Evolutionary conservation across 1,139 yeast species (phyloP).

Genomic region (Blastobotrys illinoisensis): DNA sequence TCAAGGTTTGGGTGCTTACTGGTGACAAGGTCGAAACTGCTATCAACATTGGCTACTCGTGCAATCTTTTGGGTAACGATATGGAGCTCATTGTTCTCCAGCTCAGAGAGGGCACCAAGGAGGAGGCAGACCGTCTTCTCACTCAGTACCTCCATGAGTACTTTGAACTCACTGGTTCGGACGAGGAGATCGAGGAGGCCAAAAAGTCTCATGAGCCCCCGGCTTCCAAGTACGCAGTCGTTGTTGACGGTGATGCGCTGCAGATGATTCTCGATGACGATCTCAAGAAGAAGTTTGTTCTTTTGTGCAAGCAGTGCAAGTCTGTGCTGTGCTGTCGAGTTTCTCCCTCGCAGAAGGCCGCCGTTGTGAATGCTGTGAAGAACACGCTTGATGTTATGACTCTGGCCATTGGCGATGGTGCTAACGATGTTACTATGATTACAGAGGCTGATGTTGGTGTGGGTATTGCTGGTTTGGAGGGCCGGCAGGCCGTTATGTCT

Average conservation of each 20-base stretch:
- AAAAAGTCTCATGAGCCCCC: constrained; percentile 74
- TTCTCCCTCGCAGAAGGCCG: constrained; percentile 95
- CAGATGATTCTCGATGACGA: constrained; percentile 61
- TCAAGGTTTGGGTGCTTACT: constrained; percentile 93
- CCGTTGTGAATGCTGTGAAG: constrained; percentile 87
- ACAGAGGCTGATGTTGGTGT: constrained; percentile 98
- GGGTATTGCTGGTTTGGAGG: constrained; percentile 98
- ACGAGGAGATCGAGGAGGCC: constrained; percentile 55
- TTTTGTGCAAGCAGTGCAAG: constrained; percentile 87
- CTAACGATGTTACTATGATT: constrained; percentile 98
- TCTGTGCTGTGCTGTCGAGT: constrained; percentile 95
- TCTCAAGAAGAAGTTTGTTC: constrained; percentile 63
- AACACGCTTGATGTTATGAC: constrained; percentile 79
- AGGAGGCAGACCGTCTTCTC: constrained; percentile 52
- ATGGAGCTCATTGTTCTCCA: constrained; percentile 79
- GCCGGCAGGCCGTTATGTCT: constrained; percentile 96
- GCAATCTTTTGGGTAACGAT: constrained; percentile 77
- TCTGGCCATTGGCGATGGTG: constrained; percentile 95
- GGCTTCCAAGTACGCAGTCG: constrained; percentile 67
- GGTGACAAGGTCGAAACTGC: constrained; percentile 99
- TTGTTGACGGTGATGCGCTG: constrained; percentile 90
- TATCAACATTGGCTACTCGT: constrained; percentile 93
- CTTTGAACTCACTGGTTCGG: constrained; percentile 61
- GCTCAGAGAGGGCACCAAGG: constrained; percentile 39
- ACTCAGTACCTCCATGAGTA: constrained; percentile 54